Evolutionary conservation across 1,139 yeast genomes (phyloP).

Genomic region (Blastobotrys serpentis): DNA sequence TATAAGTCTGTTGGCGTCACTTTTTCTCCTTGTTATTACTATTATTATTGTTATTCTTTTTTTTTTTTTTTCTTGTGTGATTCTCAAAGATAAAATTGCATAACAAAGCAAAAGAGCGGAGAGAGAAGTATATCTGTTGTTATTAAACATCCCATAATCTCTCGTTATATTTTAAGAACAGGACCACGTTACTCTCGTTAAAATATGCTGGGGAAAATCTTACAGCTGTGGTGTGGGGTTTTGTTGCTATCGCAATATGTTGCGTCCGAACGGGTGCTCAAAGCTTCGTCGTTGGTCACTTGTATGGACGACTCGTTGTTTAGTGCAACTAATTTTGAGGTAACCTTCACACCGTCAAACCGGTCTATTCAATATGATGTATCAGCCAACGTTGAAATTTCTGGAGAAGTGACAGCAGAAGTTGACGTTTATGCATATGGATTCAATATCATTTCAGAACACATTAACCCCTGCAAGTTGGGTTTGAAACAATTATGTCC

Average conservation of each 20-base stretch:
- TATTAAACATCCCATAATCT: background rate
- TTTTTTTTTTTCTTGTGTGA: background rate
- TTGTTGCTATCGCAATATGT: conserved; percentile 13
- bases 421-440: conserved; percentile 81
- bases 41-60: background rate
- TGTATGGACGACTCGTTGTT: conserved; percentile 90
- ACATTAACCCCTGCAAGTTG: conserved; percentile 64
- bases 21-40: too few species aligned
- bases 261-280: conserved; percentile 28
- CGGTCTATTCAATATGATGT: conserved; percentile 64
- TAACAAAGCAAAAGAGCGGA: too few species aligned
- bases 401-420: conserved; percentile 70
- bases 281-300: conserved; percentile 64
- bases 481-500: conserved; percentile 65
- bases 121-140: too few species aligned
- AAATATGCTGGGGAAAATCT: too few species aligned
- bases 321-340: conserved; percentile 79
- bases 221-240: conserved; percentile 4
- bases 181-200: too few species aligned
- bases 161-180: background rate
- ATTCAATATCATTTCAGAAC: conserved; percentile 55
- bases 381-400: conserved; percentile 73
- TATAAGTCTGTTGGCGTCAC: too few species aligned
- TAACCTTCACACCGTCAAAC: conserved; percentile 66
- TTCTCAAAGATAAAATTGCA: too few species aligned